Evolutionary conservation across 768 basidiomycete genomes (phyloP).

Genomic region (Daedalea quercina): DNA sequence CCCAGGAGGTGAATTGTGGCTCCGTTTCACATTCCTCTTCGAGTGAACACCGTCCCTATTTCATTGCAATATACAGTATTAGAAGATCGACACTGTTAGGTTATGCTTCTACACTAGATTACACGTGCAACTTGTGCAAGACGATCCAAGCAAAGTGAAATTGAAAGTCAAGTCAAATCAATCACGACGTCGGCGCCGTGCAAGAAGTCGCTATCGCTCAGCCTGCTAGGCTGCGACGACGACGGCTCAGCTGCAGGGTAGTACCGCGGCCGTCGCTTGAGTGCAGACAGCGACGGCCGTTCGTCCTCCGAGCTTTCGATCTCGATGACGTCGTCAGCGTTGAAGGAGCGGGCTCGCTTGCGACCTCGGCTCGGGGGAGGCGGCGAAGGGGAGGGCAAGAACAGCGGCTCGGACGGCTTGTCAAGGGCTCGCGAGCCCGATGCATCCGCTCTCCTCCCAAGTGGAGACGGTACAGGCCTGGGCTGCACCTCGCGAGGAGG

Average conservation of each 20-base stretch:
- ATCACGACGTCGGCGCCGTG: not conserved
- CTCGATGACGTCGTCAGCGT: constrained; percentile 3
- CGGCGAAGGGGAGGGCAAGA: not conserved
- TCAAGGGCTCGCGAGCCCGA: not conserved
- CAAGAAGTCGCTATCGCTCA: not conserved
- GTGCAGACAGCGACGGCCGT: not conserved
- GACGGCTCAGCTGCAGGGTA: not conserved
- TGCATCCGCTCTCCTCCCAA: not conserved
- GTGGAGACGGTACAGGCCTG: not conserved
- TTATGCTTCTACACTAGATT: too few species aligned
- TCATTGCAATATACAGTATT: too few species aligned
- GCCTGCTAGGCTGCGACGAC: constrained; percentile 1
- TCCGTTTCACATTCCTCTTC: too few species aligned
- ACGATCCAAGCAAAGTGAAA: not conserved
- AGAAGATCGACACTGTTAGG: too few species aligned
- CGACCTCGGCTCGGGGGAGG: not conserved
- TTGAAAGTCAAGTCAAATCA: not conserved
- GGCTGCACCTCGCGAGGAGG: not conserved
- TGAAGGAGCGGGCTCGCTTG: not conserved
- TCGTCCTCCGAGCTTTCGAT: constrained; percentile 3
- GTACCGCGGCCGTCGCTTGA: not conserved
- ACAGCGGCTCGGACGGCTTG: not conserved
- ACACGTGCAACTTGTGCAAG: too few species aligned
- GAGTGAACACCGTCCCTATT: too few species aligned
- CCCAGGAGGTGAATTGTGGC: too few species aligned